These are phyloP conservation scores for Capsicum pubescens DNA, from an alignment of 257 asterid species.

Conservation along the genomic window DNA sequence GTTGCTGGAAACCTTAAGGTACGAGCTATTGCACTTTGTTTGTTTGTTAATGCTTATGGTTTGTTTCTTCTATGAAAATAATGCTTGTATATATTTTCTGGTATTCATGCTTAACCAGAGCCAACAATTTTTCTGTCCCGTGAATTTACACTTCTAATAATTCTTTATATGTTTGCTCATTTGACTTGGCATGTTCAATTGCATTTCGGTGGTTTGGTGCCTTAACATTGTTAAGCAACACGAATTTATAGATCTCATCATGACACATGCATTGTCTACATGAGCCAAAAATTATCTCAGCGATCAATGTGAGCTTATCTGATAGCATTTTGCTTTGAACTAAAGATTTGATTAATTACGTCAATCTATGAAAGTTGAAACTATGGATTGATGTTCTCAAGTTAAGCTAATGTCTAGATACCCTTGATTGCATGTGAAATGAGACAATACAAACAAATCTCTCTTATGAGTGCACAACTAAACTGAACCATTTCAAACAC, in stretches of 20 bases:
- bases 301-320: background rate
- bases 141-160: background rate
- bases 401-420: background rate
- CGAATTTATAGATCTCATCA: background rate
- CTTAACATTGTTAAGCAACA: background rate
- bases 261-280: background rate
- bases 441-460: background rate
- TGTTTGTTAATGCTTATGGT: slow-evolving; percentile 23
- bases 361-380: slow-evolving; percentile 12
- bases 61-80: background rate
- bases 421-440: background rate
- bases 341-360: background rate
- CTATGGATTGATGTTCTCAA: background rate
- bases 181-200: background rate
- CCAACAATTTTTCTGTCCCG: background rate
- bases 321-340: background rate
- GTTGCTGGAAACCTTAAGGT: slow-evolving; percentile 99
- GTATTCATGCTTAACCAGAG: slow-evolving; percentile 9
- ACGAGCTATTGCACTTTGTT: background rate
- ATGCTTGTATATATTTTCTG: background rate
- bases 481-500: slow-evolving; percentile 13
- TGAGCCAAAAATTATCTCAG: background rate
- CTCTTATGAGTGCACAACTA: background rate
- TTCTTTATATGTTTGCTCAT: background rate
- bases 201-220: slow-evolving; percentile 9